Conservation (phyloP, 164 flowering plant species). For the Piper betle region DNA sequence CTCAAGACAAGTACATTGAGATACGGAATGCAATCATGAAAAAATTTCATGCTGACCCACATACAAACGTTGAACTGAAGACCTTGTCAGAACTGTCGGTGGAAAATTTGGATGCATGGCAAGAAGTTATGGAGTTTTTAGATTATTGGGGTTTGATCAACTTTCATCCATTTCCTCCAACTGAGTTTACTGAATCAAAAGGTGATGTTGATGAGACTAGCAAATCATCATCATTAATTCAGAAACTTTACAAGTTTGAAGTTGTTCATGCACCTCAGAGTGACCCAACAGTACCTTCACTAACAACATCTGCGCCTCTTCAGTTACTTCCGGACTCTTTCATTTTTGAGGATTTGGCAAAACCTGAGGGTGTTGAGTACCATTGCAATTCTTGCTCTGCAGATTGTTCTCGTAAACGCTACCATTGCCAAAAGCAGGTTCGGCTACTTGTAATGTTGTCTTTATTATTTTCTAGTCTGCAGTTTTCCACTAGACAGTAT, state of each 20-base stretch:
- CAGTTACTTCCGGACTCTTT: slow-evolving; percentile 63
- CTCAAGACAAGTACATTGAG: slow-evolving; percentile 55
- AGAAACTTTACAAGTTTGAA: slow-evolving; percentile 69
- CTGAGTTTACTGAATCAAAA: slow-evolving; percentile 20
- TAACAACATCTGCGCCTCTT: slow-evolving; percentile 33
- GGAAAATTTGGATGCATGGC: slow-evolving; percentile 60
- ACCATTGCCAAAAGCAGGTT: slow-evolving; percentile 98
- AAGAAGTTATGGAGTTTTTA: slow-evolving; percentile 85
- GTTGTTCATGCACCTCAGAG: slow-evolving; percentile 24
- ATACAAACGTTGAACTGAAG: slow-evolving; percentile 38
- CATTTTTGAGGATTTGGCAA: slow-evolving; percentile 55
- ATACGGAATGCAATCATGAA: slow-evolving; percentile 79
- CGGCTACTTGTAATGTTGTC: slow-evolving; percentile 1
- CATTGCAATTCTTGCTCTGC: slow-evolving; percentile 98
- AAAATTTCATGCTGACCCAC: slow-evolving; percentile 59
- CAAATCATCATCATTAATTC: slow-evolving; percentile 33
- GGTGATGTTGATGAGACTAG: slow-evolving; percentile 21
- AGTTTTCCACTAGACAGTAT: background rate
- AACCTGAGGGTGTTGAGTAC: slow-evolving; percentile 88
- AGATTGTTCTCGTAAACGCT: slow-evolving; percentile 97
- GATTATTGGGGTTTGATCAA: slow-evolving; percentile 97
- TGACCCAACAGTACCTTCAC: slow-evolving; percentile 20
- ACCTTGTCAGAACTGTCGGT: slow-evolving; percentile 54
- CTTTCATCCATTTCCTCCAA: slow-evolving; percentile 68
- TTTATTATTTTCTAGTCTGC: background rate